These are phyloP conservation scores for Suillus ampliporus DNA, from an alignment of 768 basidiomycete genomes.

Conservation along the genomic window DNA sequence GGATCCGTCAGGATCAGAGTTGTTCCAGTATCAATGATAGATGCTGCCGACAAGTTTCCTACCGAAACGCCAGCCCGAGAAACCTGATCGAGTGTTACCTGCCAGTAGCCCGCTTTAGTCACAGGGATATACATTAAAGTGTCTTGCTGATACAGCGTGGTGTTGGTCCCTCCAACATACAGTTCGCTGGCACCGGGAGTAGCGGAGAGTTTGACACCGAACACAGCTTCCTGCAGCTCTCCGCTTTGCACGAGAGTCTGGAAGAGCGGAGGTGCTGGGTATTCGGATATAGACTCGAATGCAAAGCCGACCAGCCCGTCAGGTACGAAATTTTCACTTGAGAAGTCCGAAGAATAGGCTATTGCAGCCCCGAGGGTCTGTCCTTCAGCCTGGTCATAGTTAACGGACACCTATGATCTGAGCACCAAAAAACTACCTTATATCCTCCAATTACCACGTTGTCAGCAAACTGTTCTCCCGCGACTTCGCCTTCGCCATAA, in stretches of 20 bases:
- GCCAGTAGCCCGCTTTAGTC: conserved; percentile 42
- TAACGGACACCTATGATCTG: conserved; percentile 1
- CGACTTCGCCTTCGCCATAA: conserved; percentile 46
- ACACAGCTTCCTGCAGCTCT: conserved; percentile 41
- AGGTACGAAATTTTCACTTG: conserved; percentile 28
- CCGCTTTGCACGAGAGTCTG: conserved; percentile 49
- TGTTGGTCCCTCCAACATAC: conserved; percentile 60
- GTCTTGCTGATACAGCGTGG: conserved; percentile 51
- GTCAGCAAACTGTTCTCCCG: conserved; percentile 49
- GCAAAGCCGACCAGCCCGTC: conserved; percentile 53
- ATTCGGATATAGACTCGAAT: conserved; percentile 45
- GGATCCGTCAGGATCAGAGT: conserved; percentile 34
- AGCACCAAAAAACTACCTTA: conserved; percentile 29
- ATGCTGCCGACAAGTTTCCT: conserved; percentile 18
- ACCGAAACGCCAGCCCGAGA: conserved; percentile 23
- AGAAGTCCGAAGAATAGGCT: conserved; percentile 41
- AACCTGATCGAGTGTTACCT: conserved; percentile 39
- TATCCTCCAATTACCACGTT: conserved; percentile 47
- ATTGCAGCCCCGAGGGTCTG: conserved; percentile 53
- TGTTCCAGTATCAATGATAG: conserved; percentile 44
- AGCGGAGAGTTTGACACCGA: conserved; percentile 54
- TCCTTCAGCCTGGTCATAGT: conserved; percentile 33
- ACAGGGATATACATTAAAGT: conserved; percentile 44
- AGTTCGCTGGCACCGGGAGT: conserved; percentile 52
- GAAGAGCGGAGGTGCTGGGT: conserved; percentile 45